Conservation (phyloP, 2,329 filamentous ascomycete genomes). For the Xylariaceae sp. region DNA sequence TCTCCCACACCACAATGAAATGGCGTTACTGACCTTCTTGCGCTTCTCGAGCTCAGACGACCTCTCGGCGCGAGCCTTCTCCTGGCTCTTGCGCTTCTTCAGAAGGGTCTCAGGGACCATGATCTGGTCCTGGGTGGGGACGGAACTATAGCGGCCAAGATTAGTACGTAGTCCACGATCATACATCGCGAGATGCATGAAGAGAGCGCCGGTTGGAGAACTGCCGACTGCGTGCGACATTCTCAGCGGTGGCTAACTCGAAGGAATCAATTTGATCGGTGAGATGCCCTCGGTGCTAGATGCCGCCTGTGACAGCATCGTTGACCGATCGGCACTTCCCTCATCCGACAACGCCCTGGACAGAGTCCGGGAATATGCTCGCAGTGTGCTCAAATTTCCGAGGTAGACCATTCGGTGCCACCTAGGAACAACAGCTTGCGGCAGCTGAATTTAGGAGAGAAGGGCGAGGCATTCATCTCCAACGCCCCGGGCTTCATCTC, state of each 20-base stretch:
- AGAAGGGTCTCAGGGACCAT: slow-evolving; percentile 98
- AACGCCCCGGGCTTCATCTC: slow-evolving; percentile 65
- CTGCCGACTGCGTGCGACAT: slow-evolving; percentile 85
- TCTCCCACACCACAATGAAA: slow-evolving; percentile 18
- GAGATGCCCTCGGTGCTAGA: slow-evolving; percentile 36
- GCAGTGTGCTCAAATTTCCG: slow-evolving; percentile 27
- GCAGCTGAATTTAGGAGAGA: slow-evolving; percentile 72
- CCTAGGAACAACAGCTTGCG: slow-evolving; percentile 31
- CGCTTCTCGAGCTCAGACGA: slow-evolving; percentile 72
- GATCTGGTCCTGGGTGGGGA: slow-evolving; percentile 91
- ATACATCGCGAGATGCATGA: slow-evolving; percentile 48
- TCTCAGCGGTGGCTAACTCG: slow-evolving; percentile 85
- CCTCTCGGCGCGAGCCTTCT: slow-evolving; percentile 94
- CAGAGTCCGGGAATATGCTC: slow-evolving; percentile 38
- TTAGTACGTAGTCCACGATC: slow-evolving; percentile 67
- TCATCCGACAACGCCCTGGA: slow-evolving; percentile 74
- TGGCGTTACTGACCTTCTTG: slow-evolving; percentile 69
- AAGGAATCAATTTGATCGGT: slow-evolving; percentile 72
- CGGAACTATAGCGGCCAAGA: slow-evolving; percentile 66
- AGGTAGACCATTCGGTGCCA: slow-evolving; percentile 20
- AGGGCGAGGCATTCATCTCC: slow-evolving; percentile 62
- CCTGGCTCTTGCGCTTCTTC: slow-evolving; percentile 99
- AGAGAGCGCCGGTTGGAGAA: slow-evolving; percentile 82
- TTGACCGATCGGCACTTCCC: slow-evolving; percentile 29
- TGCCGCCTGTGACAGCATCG: slow-evolving; percentile 1